Evolutionary conservation across 2,329 filamentous ascomycete genomes (phyloP), one percentile per base, ranked within the genome.

Genomic region (Sporothrix pseudoabietina): DNA sequence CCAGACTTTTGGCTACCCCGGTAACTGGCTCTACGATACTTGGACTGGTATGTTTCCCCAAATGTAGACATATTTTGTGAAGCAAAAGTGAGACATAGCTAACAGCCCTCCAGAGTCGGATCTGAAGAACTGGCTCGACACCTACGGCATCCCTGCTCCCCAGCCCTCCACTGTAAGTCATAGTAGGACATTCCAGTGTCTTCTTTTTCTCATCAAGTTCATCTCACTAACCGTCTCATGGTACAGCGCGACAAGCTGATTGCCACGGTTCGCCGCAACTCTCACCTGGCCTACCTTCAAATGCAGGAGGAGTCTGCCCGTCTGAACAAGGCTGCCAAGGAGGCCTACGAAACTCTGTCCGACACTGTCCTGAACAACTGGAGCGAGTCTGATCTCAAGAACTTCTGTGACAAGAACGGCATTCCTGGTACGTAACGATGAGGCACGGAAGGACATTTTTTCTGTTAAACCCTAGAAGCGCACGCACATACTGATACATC

Each of bases 81-180:
- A 12, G 19, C 8, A 39, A 44, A 26, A 69, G 22, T 22, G 16
- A 22, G n/a, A 32, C 12, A 35, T 30, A 30, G 14, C 26, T 54
- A 16, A 44, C 57, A 52, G 14, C 3, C 10, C 4, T 22, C 26
- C 59, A 81, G 93, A 97, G 76, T 98, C 94, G 76, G 95, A 98
- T 69, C 84, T 97, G 76, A 98, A 98, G 86, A 88, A 92, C 77
- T 99, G 93, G 92, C 91, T 98, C 65, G 96, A 98, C 79, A 91
- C 91, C 77, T 90, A 94, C 77, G 96, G 96, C 70, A 90, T 95
- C 82, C 91, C 93, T 14, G 92, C 89, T 72, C 95, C 96, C 75
- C 95, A 98, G 81, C 92, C 94, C 41, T 89, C 89, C 68, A 90
- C 86, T 75, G 84, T 85, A 78, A 77, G 83, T 72, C 10, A 22